Conservation (phyloP, 2,329 filamentous ascomycete genomes). For the Hypoxylon sp. region DNA sequence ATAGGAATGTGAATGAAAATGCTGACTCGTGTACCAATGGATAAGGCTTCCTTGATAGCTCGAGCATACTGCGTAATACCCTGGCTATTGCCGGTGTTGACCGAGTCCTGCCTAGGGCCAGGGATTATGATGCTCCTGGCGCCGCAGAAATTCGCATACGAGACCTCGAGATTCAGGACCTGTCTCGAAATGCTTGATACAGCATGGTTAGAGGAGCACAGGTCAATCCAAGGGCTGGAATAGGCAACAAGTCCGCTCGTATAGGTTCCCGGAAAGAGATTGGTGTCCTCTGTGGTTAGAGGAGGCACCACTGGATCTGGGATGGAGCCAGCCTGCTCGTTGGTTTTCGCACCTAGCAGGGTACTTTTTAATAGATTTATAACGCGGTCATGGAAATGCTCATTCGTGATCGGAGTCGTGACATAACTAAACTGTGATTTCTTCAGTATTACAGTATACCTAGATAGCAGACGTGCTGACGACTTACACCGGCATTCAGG, state of each 20-base stretch:
- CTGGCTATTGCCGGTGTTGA: constrained; percentile 62
- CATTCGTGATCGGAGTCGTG: constrained; percentile 82
- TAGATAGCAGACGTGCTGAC: constrained; percentile 3
- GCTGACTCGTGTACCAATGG: constrained; percentile 79
- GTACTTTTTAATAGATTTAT: constrained; percentile 71
- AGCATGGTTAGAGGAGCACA: constrained; percentile 84
- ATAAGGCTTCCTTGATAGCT: constrained; percentile 83
- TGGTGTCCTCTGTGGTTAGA: constrained; percentile 83
- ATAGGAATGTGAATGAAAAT: constrained; percentile 87
- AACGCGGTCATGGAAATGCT: constrained; percentile 77
- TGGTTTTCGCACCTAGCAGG: constrained; percentile 60
- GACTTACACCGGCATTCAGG: constrained; percentile 75
- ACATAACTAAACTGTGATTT: constrained; percentile 77
- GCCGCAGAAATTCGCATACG: constrained; percentile 96
- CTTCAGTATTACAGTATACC: constrained; percentile 31
- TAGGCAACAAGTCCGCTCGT: constrained; percentile 82
- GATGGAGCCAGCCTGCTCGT: constrained; percentile 59
- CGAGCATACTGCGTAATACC: constrained; percentile 83
- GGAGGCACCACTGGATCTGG: constrained; percentile 73
- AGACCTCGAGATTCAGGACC: constrained; percentile 89
- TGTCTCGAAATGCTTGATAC: constrained; percentile 90
- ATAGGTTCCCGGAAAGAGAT: constrained; percentile 74
- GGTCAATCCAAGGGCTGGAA: constrained; percentile 92
- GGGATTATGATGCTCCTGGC: constrained; percentile 84
- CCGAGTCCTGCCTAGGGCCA: constrained; percentile 76